Base-by-base conservation (phyloP, 305 asterid genomes). In the Fraxinus platypoda region DNA sequence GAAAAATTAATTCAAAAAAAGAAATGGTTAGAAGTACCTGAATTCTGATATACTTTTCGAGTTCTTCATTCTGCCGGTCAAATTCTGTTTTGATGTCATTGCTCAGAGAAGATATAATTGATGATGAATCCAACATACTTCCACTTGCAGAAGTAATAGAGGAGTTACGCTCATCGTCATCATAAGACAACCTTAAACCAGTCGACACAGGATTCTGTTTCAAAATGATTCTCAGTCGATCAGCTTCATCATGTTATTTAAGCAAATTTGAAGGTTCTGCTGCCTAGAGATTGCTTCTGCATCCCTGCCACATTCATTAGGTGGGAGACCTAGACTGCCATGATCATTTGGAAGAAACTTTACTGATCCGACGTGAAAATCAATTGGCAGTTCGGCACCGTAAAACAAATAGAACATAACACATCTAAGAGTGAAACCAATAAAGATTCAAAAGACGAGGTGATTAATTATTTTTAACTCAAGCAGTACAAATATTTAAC, bases 181-280 rank as follows among this genome's bases (percentile, higher is more conserved):
- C 98, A 30, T 92, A 95, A 7, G 95, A 92, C 80, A 95, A 85
- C 88, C 87, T 91, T 83, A 95, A 92, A 79, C 98, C 98, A 75
- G 97, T 93, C n/a, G 97, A 93, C 3, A 92, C 98, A 4, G 89
- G 93, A 90, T 92, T 91, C 77, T 84, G 93, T 86, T 83, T 80
- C 82, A 87, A 84, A 83, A 86, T 70, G 77, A 82, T 85, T 74
- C 87, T 82, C 68, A 83, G 83, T 83, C 81, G 85, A 64, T 92
- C 94, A 19, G 87, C 64, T 82, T 90, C 95, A 62, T 90, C 92
- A 87, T 54, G 59, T 83, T 90, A 72, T 89, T 90, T 30, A 93
- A 83, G 78, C 94, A 86, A 77, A 89, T 88, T 11, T 86, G 92
- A 81, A 88, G 88, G 75, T 89, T 88, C 77, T 84, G 94, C 85